A percentile compares a stretch with the other conserved stretches of the same genome.
phyloP scores from a whole-genome alignment of 1,284 basidiomycete species.

The Earliella scabrosa region DNA sequence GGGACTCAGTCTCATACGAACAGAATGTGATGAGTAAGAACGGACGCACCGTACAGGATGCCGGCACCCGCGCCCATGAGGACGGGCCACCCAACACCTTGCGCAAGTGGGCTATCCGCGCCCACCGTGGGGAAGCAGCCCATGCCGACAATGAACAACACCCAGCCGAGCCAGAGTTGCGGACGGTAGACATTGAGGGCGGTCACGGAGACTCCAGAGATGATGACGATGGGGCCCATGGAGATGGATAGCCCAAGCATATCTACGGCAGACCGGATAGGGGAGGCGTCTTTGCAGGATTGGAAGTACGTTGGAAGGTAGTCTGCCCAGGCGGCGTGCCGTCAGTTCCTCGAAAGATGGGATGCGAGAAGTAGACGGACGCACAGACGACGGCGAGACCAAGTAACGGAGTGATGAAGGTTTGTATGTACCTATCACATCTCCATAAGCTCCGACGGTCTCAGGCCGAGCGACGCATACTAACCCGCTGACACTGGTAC shows the following conservation, averaged over 20 bases:
- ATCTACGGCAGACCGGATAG: constrained; percentile 30
- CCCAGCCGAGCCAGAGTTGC: constrained; percentile 32
- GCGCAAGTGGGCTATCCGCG: constrained; percentile 27
- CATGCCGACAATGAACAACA: constrained; percentile 33
- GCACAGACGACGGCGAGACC: constrained; percentile 12
- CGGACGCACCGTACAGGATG: not conserved
- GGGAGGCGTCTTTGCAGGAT: constrained; percentile 34
- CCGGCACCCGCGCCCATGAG: constrained; percentile 7
- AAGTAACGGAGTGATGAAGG: constrained; percentile 12
- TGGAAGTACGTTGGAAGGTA: constrained; percentile 46
- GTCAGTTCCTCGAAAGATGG: not conserved
- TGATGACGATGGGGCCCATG: constrained; percentile 30
- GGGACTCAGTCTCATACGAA: too few species aligned
- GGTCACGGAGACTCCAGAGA: constrained; percentile 26
- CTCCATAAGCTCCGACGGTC: not conserved
- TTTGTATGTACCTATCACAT: constrained; percentile 25
- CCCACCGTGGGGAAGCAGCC: constrained; percentile 32
- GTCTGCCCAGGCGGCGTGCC: too few species aligned
- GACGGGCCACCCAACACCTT: constrained; percentile 36
- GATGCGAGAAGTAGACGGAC: not conserved
- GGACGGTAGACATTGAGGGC: constrained; percentile 32
- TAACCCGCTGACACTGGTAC: constrained; percentile 37
- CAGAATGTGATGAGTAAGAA: too few species aligned
- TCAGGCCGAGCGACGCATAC: not conserved
- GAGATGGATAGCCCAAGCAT: constrained; percentile 27